phyloP scores from a whole-genome alignment of 2,329 filamentous ascomycete genomes.

The Alternaria brassicicola region DNA sequence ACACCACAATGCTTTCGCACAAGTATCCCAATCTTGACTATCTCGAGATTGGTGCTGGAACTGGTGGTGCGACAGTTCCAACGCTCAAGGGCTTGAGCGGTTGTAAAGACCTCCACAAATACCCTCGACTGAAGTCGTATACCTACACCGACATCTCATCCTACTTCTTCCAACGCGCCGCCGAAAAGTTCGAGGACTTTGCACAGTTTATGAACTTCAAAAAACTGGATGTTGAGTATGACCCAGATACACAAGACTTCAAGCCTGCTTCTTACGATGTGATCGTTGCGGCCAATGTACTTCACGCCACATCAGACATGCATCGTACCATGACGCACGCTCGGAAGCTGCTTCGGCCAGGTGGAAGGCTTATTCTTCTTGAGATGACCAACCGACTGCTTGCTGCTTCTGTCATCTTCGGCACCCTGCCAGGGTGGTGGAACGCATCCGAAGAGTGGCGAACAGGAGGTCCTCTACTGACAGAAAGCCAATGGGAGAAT shows the following conservation, averaged over 20 bases:
- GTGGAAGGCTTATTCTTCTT: conserved; percentile 54
- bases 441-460: conserved; percentile 34
- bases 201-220: conserved; percentile 21
- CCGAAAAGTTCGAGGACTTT: conserved; percentile 16
- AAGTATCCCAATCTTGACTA: conserved; percentile 22
- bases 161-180: conserved; percentile 25
- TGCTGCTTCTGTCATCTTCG: conserved; percentile 27
- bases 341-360: conserved; percentile 44
- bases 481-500: conserved; percentile 42
- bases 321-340: conserved; percentile 26
- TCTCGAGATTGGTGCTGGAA: conserved; percentile 26
- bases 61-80: conserved; percentile 20
- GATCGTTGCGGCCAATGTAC: conserved; percentile 44
- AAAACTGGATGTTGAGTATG: conserved; percentile 29
- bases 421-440: conserved; percentile 36
- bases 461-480: conserved; percentile 36
- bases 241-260: conserved; percentile 28
- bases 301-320: conserved; percentile 34
- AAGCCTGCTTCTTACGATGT: conserved; percentile 27
- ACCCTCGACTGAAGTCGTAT: conserved; percentile 21
- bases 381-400: conserved; percentile 41
- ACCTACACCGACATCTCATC: conserved; percentile 29
- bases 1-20: conserved; percentile 16
- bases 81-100: conserved; percentile 15
- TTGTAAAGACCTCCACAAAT: conserved; percentile 1